Base-by-base conservation (phyloP, 2,329 filamentous ascomycete genomes). In the Arthrocladium fulminans region DNA sequence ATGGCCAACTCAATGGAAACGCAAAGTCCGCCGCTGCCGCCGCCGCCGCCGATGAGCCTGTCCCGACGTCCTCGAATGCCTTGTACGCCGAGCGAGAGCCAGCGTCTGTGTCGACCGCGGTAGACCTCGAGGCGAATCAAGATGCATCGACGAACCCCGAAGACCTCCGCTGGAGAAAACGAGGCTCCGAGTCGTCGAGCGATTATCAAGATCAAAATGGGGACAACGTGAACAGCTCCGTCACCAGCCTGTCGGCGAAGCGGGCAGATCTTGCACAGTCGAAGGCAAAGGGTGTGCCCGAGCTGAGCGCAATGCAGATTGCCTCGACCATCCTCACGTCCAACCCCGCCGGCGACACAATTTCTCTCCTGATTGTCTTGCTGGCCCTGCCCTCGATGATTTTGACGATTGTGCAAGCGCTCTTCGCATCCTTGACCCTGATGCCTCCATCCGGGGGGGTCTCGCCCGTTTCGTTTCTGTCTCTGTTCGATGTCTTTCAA, bases 361-460 rank as follows among this genome's bases (percentile, higher is more conserved):
- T 96, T 68, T 88, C 90, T 64, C 95, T 97, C 61, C 81, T 97
- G 65, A 95, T 96, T 68, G 86, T 96, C 60, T 79, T 97, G 57
- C 85, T 96, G 68, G 89, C 94, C 64, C 80, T 96, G 8, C 89
- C 90, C 24, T 87, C 89, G 19, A 83, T 90, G 60, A 82, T 90
- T 50, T 77, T 96, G 60, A 90, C 88, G 55, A 75, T 88, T 65
- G 87, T 95, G 61, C 94, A 96, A 67, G 83, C 88, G 63, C 78
- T 95, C 57, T 97, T 96, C 69, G 88, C 90, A 57, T 83, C 88
- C 56, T 77, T 96, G 63, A 96, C 89, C 41, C 94, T 96, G 63
- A 88, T 95, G 54, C 86, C 88, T 39, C 86, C 88, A 15, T 80
- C 84, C 55, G 86, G 83, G 51, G 44, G 44, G n/a, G 83, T 83